Percentiles rank a stretch among this genome's conserved stretches.
Conservation (phyloP, 225 moss, liverwort and hornwort genomes). For the Thuidium tamariscinum region DNA sequence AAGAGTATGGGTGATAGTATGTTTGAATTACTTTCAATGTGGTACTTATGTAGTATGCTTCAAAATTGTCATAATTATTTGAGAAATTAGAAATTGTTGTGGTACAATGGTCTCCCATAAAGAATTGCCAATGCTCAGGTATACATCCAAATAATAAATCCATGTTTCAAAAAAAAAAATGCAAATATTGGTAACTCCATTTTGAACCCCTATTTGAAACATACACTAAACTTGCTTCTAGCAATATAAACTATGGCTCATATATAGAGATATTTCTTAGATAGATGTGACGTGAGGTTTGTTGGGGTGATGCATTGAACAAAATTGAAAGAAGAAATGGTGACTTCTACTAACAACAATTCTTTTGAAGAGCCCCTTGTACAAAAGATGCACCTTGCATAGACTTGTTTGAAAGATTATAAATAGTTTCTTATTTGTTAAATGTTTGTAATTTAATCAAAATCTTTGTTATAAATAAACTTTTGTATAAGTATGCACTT, state of each 20-base stretch:
- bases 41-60: background rate
- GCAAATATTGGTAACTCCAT: no score
- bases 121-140: accelerated
- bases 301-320: no score
- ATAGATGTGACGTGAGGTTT: background rate
- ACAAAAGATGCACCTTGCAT: background rate
- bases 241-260: background rate
- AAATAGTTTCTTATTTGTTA: background rate
- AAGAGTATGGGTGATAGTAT: accelerated
- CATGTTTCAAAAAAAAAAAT: no score
- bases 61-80: background rate
- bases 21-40: background rate
- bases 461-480: background rate
- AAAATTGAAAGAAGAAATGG: no score
- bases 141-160: background rate
- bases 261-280: background rate
- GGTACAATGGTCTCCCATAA: accelerated
- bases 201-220: background rate
- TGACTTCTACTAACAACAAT: no score
- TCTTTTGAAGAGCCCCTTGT: background rate
- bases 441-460: background rate
- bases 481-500: background rate
- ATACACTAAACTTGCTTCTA: background rate
- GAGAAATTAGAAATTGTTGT: background rate
- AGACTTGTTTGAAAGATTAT: accelerated